These are phyloP conservation scores for Pleoardoris graminearum DNA, from an alignment of 2,329 filamentous ascomycete species.

Conservation along the genomic window DNA sequence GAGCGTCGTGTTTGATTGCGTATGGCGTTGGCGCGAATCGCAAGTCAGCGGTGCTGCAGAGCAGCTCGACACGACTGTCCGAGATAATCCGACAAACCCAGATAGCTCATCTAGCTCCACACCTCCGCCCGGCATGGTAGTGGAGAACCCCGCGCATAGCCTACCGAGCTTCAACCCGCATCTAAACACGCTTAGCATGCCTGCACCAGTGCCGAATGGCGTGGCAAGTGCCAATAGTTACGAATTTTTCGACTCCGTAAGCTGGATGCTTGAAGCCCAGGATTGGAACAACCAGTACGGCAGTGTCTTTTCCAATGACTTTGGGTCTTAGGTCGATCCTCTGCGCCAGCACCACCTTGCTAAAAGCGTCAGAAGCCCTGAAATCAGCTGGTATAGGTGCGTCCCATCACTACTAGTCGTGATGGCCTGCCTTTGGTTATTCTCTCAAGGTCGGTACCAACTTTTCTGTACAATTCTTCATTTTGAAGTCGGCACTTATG, in stretches of 20 bases:
- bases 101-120: conserved; percentile 68
- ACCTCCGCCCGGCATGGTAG: conserved; percentile 55
- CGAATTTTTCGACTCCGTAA: conserved; percentile 86
- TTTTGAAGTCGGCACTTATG: neutral
- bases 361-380: neutral
- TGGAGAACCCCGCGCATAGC: conserved; percentile 39
- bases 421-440: neutral
- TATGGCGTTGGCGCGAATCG: conserved; percentile 83
- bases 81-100: conserved; percentile 85
- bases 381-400: too few relatives aligned
- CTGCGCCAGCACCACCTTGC: neutral
- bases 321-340: conserved; percentile 26
- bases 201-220: conserved; percentile 64
- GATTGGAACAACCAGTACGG: conserved; percentile 38
- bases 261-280: conserved; percentile 88
- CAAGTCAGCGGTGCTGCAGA: conserved; percentile 51
- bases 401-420: too few relatives aligned
- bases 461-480: neutral
- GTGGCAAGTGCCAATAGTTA: conserved; percentile 48
- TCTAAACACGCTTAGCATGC: conserved; percentile 48
- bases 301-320: conserved; percentile 36
- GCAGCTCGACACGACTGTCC: conserved; percentile 65
- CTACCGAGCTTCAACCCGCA: conserved; percentile 44
- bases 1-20: conserved; percentile 81
- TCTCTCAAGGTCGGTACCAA: neutral